Percentiles rank a stretch among this genome's conserved stretches.
These are phyloP conservation scores for Iberis amara DNA, from an alignment of 441 rosid species.

Conservation along the genomic window DNA sequence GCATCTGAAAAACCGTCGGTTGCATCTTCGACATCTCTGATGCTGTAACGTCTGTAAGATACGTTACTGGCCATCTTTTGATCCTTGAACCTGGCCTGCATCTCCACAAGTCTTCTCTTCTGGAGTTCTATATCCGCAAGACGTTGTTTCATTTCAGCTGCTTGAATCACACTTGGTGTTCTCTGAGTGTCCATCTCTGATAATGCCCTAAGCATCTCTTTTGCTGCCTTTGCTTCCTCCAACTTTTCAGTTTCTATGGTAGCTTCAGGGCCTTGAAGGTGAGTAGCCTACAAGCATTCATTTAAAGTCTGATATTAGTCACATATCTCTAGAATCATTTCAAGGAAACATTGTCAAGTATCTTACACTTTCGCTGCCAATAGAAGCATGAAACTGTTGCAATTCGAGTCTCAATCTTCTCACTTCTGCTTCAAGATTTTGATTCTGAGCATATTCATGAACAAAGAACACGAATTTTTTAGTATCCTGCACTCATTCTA, in stretches of 20 bases:
- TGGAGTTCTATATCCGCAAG: slow-evolving; percentile 36
- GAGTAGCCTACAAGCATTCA: slow-evolving; percentile 33
- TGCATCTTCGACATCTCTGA: slow-evolving; percentile 50
- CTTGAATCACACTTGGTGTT: slow-evolving; percentile 35
- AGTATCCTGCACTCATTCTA: neutral
- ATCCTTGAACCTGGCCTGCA: slow-evolving; percentile 25
- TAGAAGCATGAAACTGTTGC: slow-evolving; percentile 39
- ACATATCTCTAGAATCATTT: neutral
- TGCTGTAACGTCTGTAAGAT: slow-evolving; percentile 43
- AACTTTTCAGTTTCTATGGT: slow-evolving; percentile 27
- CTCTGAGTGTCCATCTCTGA: slow-evolving; percentile 39
- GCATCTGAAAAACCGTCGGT: slow-evolving; percentile 43
- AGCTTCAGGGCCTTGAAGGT: slow-evolving; percentile 33
- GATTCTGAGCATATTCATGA: slow-evolving; percentile 29
- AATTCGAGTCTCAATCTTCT: slow-evolving; percentile 43
- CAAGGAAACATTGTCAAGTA: neutral
- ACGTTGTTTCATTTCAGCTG: slow-evolving; percentile 31
- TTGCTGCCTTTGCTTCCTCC: slow-evolving; percentile 35
- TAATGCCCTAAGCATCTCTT: slow-evolving; percentile 36
- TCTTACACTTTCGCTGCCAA: slow-evolving; percentile 38
- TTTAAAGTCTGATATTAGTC: slow-evolving; percentile 20
- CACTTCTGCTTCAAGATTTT: slow-evolving; percentile 39
- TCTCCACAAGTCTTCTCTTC: slow-evolving; percentile 35
- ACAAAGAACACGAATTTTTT: slow-evolving; percentile 6
- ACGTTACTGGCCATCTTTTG: slow-evolving; percentile 24